Percentiles rank a stretch among this genome's conserved stretches.
Conservation (phyloP, 2,329 filamentous ascomycete genomes). For the Albophoma yamanashiensis region DNA sequence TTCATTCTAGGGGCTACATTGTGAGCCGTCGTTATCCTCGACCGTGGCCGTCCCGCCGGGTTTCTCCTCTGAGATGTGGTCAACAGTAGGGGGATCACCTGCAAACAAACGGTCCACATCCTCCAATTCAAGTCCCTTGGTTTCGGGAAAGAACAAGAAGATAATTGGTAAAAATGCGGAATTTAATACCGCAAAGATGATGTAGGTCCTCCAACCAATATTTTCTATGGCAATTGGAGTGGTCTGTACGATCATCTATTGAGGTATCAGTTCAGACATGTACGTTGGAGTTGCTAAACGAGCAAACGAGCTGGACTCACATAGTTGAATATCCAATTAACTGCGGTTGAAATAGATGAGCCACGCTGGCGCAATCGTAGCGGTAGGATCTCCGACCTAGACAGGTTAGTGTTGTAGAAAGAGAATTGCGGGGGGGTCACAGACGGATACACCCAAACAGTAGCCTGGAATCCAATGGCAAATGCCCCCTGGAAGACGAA, state of each 20-base stretch:
- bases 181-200: constrained; percentile 18
- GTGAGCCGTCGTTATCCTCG: not conserved
- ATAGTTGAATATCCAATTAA: constrained; percentile 23
- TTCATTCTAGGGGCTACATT: not conserved
- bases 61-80: not conserved
- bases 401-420: not conserved
- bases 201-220: constrained; percentile 16
- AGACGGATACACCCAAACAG: constrained; percentile 22
- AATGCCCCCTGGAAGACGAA: constrained; percentile 29
- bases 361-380: constrained; percentile 18
- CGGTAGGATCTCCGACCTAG: constrained; percentile 20
- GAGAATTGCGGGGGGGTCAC: constrained; percentile 1
- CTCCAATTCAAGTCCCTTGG: constrained; percentile 29
- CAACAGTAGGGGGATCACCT: constrained; percentile 8
- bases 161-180: constrained; percentile 16
- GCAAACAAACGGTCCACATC: constrained; percentile 22
- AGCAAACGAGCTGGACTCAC: constrained; percentile 8
- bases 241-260: constrained; percentile 7
- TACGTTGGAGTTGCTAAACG: not conserved
- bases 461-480: constrained; percentile 25
- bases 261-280: not conserved
- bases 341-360: constrained; percentile 20
- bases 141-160: constrained; percentile 18
- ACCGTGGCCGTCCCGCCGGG: not conserved
- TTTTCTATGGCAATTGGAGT: constrained; percentile 9